phyloP scores from a whole-genome alignment of 2,329 filamentous ascomycete species.

The Phialophora expanda region DNA sequence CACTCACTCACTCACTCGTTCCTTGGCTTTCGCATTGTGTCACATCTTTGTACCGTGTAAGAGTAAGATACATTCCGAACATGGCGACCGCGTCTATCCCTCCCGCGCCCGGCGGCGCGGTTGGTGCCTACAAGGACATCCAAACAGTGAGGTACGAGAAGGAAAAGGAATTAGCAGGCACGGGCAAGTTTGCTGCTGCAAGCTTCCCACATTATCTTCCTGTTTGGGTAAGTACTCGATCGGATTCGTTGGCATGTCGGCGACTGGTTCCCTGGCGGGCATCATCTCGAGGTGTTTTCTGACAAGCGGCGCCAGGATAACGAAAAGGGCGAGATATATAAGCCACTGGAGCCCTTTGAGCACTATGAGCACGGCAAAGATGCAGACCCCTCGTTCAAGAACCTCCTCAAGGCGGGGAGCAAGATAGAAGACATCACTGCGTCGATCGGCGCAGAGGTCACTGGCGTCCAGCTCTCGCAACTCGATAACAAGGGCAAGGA shows the following conservation, averaged over 20 bases:
- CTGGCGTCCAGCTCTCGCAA: slow-evolving; percentile 43
- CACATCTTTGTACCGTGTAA: neutral
- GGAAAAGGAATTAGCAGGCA: slow-evolving; percentile 60
- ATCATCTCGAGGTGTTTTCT: slow-evolving; percentile 8
- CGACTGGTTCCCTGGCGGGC: neutral
- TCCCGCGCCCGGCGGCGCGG: slow-evolving; percentile 10
- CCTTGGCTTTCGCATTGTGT: neutral
- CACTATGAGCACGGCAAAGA: slow-evolving; percentile 78
- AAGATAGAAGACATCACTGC: slow-evolving; percentile 43
- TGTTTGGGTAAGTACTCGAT: slow-evolving; percentile 60
- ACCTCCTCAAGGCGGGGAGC: slow-evolving; percentile 61
- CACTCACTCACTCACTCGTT: neutral
- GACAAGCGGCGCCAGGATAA: neutral
- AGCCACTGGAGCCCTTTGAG: slow-evolving; percentile 70
- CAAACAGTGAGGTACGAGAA: slow-evolving; percentile 43
- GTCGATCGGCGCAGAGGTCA: slow-evolving; percentile 46
- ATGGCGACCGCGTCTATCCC: slow-evolving; percentile 19
- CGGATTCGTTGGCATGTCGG: neutral
- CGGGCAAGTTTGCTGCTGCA: slow-evolving; percentile 59
- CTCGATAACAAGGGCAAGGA: slow-evolving; percentile 43
- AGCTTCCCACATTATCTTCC: slow-evolving; percentile 76
- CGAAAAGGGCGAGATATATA: slow-evolving; percentile 52
- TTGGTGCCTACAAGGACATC: slow-evolving; percentile 39
- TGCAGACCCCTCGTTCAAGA: slow-evolving; percentile 70
- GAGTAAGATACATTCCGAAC: slow-evolving; percentile 7